Percentiles rank a stretch among this genome's conserved stretches.
Conservation (phyloP, 345 rosid species). For the Lumnitzera racemosa region DNA sequence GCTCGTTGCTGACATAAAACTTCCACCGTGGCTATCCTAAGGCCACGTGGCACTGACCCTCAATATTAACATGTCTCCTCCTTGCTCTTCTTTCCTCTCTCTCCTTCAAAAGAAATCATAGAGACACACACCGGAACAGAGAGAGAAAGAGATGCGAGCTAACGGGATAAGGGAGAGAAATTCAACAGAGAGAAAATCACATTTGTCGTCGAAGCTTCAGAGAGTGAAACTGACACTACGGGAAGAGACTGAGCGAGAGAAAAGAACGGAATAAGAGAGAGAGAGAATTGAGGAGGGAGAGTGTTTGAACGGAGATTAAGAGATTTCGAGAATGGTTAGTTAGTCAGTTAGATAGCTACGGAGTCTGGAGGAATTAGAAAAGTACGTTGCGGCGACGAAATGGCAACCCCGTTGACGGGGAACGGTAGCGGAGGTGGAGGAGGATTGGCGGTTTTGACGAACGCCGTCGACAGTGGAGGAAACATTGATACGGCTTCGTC, state of each 20-base stretch:
- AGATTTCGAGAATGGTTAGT: neutral
- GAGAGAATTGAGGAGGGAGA: neutral
- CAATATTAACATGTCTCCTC: conserved; percentile 19
- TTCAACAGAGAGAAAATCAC: no score
- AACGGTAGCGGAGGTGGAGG: conserved; percentile 35
- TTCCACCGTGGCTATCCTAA: conserved; percentile 34
- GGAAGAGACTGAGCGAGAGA: no score
- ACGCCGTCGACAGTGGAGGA: conserved; percentile 12
- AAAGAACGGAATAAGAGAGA: neutral
- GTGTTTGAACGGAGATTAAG: conserved; percentile 1
- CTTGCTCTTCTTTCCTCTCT: conserved; percentile 10
- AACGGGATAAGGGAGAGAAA: conserved; percentile 3
- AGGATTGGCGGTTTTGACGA: conserved; percentile 30
- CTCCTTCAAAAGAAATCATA: neutral
- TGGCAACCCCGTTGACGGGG: conserved; percentile 79
- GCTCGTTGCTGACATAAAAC: conserved; percentile 23
- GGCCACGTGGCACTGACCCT: conserved; percentile 41
- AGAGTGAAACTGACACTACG: no score
- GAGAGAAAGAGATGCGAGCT: neutral
- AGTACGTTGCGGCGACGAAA: conserved; percentile 11
- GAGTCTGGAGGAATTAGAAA: conserved; percentile 1
- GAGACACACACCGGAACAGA: no score
- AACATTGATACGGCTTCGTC: conserved; percentile 10
- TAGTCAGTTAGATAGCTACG: neutral
- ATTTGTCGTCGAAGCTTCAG: no score